Conservation (phyloP, 1,284 basidiomycete genomes). For the Leccinum cinnamomeum region DNA sequence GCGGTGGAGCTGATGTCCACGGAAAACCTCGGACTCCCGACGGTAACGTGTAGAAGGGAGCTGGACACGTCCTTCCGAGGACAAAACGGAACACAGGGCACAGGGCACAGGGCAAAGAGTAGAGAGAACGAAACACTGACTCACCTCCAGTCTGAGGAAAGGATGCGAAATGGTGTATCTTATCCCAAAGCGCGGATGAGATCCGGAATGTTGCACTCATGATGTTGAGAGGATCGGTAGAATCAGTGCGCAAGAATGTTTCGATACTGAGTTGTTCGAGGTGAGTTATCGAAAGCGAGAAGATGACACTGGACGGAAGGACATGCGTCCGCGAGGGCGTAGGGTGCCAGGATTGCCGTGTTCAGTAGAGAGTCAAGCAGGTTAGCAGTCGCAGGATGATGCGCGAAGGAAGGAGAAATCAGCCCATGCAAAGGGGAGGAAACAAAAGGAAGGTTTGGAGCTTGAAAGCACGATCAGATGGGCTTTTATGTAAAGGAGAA, state of each 20-base stretch:
- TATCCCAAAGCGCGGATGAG: conserved; percentile 81
- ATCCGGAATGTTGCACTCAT: conserved; percentile 58
- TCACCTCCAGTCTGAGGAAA: conserved; percentile 89
- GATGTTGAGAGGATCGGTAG: neutral
- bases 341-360: conserved; percentile 24
- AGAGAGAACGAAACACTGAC: conserved; percentile 68
- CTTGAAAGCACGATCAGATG: neutral
- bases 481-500: conserved; percentile 16
- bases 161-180: conserved; percentile 90
- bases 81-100: neutral
- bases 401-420: conserved; percentile 3
- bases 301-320: conserved; percentile 4
- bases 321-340: conserved; percentile 27
- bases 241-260: neutral
- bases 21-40: neutral
- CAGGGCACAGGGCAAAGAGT: neutral
- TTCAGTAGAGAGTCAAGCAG: neutral
- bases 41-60: neutral
- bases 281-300: conserved; percentile 19
- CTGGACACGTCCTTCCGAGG: neutral
- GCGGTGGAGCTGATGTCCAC: conserved; percentile 3
- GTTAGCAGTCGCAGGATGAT: neutral
- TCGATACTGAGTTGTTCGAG: conserved; percentile 1
- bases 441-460: neutral
- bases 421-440: conserved; percentile 23